phyloP scores from a whole-genome alignment of 768 basidiomycete species.

The Leccinum fibrillosum region DNA sequence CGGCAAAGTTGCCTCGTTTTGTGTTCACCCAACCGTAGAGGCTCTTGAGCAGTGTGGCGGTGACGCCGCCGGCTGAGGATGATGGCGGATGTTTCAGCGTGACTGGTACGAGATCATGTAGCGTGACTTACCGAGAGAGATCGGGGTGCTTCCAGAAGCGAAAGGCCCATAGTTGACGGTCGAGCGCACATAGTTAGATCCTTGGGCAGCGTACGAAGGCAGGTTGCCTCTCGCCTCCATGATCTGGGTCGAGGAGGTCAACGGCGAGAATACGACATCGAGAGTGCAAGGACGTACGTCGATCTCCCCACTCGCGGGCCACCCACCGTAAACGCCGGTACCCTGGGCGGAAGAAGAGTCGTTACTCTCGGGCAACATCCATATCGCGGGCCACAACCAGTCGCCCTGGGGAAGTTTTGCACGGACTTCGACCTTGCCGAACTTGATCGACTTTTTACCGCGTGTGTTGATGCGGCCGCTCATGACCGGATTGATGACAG shows the following conservation, averaged over 20 bases:
- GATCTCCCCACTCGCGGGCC: slow-evolving; percentile 58
- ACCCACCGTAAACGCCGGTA: slow-evolving; percentile 31
- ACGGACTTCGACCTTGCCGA: slow-evolving; percentile 55
- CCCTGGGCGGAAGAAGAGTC: slow-evolving; percentile 15
- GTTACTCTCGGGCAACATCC: slow-evolving; percentile 30
- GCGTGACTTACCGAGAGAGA: slow-evolving; percentile 25
- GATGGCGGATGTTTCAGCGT: neutral
- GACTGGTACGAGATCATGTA: too few relatives aligned
- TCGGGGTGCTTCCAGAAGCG: slow-evolving; percentile 28
- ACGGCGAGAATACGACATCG: neutral
- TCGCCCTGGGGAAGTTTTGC: slow-evolving; percentile 61
- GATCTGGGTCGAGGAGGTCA: slow-evolving; percentile 34
- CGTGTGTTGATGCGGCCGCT: slow-evolving; percentile 53
- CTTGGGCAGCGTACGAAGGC: slow-evolving; percentile 40
- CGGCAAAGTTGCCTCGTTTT: slow-evolving; percentile 41
- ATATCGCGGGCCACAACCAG: slow-evolving; percentile 35
- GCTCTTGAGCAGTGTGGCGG: slow-evolving; percentile 28
- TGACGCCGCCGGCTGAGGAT: slow-evolving; percentile 9
- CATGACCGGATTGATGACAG: slow-evolving; percentile 51
- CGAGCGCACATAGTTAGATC: slow-evolving; percentile 48
- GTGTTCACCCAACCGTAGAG: slow-evolving; percentile 36
- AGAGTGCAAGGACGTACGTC: slow-evolving; percentile 39
- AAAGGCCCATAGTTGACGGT: slow-evolving; percentile 69
- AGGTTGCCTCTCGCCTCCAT: slow-evolving; percentile 52
- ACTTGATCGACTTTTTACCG: slow-evolving; percentile 45